These are phyloP conservation scores for Myxozyma sirexii DNA, from an alignment of 805 yeast species.

Conservation along the genomic window DNA sequence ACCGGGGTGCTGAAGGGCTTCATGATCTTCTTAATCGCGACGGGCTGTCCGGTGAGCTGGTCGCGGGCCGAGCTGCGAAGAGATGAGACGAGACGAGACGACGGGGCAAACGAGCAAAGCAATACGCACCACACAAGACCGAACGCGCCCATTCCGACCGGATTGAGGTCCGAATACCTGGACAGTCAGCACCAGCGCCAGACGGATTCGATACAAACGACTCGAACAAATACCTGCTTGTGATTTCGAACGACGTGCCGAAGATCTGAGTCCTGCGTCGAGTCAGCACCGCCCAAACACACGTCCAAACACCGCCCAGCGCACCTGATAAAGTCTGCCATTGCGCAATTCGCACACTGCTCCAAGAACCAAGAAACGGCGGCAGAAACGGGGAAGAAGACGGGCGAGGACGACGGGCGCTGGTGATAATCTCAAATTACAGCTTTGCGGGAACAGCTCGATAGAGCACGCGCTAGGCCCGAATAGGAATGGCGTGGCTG, in stretches of 20 bases:
- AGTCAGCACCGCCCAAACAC: not conserved
- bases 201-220: no score
- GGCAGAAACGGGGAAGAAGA: not conserved
- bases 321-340: slow-evolving; percentile 42
- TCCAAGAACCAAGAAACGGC: not conserved
- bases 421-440: not conserved
- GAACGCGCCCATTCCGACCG: slow-evolving; percentile 99
- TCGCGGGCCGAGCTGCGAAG: slow-evolving; percentile 73
- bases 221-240: slow-evolving; percentile 52
- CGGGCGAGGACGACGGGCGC: not conserved
- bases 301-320: not conserved
- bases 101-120: not conserved
- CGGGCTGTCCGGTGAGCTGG: slow-evolving; percentile 84
- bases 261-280: slow-evolving; percentile 80
- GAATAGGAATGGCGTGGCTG: not conserved
- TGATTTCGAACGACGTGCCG: slow-evolving; percentile 93
- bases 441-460: not conserved
- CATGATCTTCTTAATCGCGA: slow-evolving; percentile 97
- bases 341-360: no score
- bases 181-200: no score
- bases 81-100: not conserved
- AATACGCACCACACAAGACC: slow-evolving; percentile 76
- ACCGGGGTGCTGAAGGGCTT: slow-evolving; percentile 95
- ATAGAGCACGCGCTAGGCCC: not conserved
- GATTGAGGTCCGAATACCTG: slow-evolving; percentile 87